These are phyloP conservation scores for Cyclotella kingstonii DNA, from an alignment of 108 stramenopile species.

Conservation along the genomic window DNA sequence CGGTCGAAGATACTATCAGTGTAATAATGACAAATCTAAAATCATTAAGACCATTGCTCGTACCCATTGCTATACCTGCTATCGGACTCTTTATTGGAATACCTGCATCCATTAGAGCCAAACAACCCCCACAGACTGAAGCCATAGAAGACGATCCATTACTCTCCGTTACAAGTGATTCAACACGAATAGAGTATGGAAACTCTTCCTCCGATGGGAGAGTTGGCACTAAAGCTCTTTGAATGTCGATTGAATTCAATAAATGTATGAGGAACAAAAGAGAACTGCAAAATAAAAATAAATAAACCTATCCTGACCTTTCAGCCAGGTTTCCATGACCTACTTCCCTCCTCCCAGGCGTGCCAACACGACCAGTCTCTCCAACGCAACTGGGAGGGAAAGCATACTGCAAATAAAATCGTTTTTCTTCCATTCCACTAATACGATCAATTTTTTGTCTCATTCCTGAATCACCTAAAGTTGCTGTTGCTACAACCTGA, in stretches of 20 bases:
- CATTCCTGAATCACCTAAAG: conserved; percentile 88
- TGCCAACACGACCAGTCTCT: conserved; percentile 87
- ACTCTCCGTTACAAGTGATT: conserved; percentile 83
- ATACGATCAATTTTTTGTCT: conserved; percentile 87
- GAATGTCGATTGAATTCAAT: not conserved
- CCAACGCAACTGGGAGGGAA: conserved; percentile 95
- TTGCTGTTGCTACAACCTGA: conserved; percentile 88
- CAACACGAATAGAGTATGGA: conserved; percentile 81
- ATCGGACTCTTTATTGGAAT: conserved; percentile 79
- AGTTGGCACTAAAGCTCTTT: conserved; percentile 62
- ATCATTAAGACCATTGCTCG: not conserved
- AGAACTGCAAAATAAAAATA: not conserved
- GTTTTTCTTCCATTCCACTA: conserved; percentile 75
- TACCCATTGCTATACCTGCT: conserved; percentile 87
- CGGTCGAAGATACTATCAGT: not conserved
- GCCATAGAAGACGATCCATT: conserved; percentile 88
- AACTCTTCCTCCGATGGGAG: conserved; percentile 71
- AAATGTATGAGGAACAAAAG: not conserved
- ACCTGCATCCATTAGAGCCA: conserved; percentile 95
- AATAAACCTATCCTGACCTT: conserved; percentile 30
- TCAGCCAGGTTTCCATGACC: conserved; percentile 89
- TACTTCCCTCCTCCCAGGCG: conserved; percentile 86
- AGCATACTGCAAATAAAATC: conserved; percentile 93
- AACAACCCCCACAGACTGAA: conserved; percentile 87
- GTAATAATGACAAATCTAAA: not conserved